These are phyloP conservation scores for Gossypium lobatum DNA, from an alignment of 441 rosid species.

Conservation along the genomic window DNA sequence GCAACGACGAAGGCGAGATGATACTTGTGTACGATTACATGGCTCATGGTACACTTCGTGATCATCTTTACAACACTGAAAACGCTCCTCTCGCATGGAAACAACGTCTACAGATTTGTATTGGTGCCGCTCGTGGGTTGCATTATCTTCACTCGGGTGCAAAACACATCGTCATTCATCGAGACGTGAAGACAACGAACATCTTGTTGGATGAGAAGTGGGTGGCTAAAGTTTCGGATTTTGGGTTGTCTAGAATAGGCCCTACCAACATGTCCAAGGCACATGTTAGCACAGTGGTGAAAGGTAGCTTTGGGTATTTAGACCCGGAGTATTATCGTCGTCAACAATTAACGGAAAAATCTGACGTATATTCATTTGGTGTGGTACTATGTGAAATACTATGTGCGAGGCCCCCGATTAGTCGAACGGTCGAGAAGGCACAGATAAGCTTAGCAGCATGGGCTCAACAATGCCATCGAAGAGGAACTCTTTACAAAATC, in stretches of 20 bases:
- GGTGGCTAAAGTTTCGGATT: constrained; percentile 60
- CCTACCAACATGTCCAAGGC: constrained; percentile 29
- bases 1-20: constrained; percentile 48
- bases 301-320: constrained; percentile 56
- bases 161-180: constrained; percentile 42
- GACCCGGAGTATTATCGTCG: constrained; percentile 58
- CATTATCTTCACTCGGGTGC: constrained; percentile 52
- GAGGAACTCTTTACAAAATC: constrained; percentile 31
- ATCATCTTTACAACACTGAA: constrained; percentile 37
- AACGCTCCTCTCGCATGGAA: constrained; percentile 53
- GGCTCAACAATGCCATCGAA: constrained; percentile 31
- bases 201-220: constrained; percentile 50
- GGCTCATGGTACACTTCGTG: constrained; percentile 45
- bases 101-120: constrained; percentile 52
- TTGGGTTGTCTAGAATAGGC: constrained; percentile 49
- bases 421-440: constrained; percentile 9
- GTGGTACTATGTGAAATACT: constrained; percentile 52
- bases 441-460: constrained; percentile 34
- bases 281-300: constrained; percentile 52
- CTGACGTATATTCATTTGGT: constrained; percentile 62
- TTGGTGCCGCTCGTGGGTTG: constrained; percentile 47
- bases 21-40: constrained; percentile 53
- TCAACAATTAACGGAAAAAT: constrained; percentile 50
- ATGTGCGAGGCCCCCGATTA: constrained; percentile 36
- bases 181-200: constrained; percentile 54